Percentiles rank a stretch among this genome's conserved stretches.
Evolutionary conservation across 2,329 filamentous ascomycete species (phyloP).

Genomic region (Leptographium lundbergii): DNA sequence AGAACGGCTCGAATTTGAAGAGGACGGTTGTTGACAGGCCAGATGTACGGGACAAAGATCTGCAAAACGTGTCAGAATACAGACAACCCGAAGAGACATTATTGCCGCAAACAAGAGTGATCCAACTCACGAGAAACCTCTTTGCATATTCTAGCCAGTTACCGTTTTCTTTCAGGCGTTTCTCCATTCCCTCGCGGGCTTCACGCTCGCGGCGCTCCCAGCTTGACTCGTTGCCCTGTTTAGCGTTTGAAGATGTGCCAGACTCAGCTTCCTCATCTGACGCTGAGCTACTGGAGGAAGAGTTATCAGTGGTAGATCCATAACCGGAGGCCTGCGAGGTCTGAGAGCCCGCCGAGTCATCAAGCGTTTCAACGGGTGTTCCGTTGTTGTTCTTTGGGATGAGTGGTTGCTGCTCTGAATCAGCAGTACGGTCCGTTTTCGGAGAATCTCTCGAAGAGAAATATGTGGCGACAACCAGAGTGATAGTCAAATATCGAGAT

Average conservation of each 20-base stretch:
- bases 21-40: slow-evolving; percentile 53
- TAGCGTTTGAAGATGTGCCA: slow-evolving; percentile 16
- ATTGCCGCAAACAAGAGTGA: neutral
- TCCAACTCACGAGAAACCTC: slow-evolving; percentile 44
- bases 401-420: slow-evolving; percentile 38
- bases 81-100: neutral
- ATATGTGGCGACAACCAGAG: slow-evolving; percentile 22
- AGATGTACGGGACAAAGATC: slow-evolving; percentile 68
- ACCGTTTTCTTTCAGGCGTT: slow-evolving; percentile 59
- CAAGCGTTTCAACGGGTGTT: neutral
- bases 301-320: slow-evolving; percentile 26
- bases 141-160: slow-evolving; percentile 69
- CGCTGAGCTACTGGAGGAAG: slow-evolving; percentile 25
- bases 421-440: slow-evolving; percentile 4
- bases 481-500: slow-evolving; percentile 20
- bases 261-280: slow-evolving; percentile 8
- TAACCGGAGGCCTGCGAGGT: slow-evolving; percentile 19
- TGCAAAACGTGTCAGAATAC: slow-evolving; percentile 16
- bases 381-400: slow-evolving; percentile 29
- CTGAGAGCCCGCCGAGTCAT: slow-evolving; percentile 3
- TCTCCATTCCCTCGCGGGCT: slow-evolving; percentile 46
- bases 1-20: slow-evolving; percentile 57
- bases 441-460: slow-evolving; percentile 13
- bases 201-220: slow-evolving; percentile 41
- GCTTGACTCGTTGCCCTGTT: slow-evolving; percentile 34